Evolutionary conservation across 441 rosid species (phyloP).

Genomic region (Pelargonium cotyledonis): DNA sequence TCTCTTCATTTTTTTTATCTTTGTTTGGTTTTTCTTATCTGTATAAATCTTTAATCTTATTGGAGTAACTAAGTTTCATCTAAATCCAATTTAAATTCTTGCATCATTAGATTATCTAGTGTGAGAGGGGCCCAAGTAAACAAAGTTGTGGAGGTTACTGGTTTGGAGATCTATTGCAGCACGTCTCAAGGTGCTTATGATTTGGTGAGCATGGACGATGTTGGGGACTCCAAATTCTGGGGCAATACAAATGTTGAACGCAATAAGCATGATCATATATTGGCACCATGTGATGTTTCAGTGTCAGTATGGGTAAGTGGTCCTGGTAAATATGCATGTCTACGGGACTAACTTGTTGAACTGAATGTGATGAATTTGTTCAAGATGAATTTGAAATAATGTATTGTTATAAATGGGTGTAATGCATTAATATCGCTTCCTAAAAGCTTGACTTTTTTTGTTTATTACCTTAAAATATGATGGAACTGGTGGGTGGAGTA

Average conservation of each 20-base stretch:
- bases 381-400: neutral
- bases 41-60: neutral
- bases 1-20: neutral
- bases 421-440: conserved; percentile 3
- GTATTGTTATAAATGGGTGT: neutral
- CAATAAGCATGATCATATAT: conserved; percentile 39
- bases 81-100: neutral
- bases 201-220: conserved; percentile 29
- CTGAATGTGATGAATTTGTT: conserved; percentile 5
- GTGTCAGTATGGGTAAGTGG: conserved; percentile 62
- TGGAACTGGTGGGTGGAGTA: conserved; percentile 3
- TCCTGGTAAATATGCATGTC: conserved; percentile 5
- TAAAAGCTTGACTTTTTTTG: neutral
- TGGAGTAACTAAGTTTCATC: conserved; percentile 4
- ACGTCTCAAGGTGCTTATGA: conserved; percentile 35
- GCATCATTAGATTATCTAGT: conserved; percentile 19
- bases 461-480: neutral
- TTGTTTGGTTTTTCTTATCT: neutral
- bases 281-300: conserved; percentile 55
- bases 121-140: conserved; percentile 62
- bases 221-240: conserved; percentile 33
- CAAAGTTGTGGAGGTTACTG: conserved; percentile 63
- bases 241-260: conserved; percentile 38
- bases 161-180: conserved; percentile 70
- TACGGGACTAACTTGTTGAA: neutral